Evolutionary conservation across 1,139 yeast genomes (phyloP).

Genomic region (Kurtzmaniella natalensis): DNA sequence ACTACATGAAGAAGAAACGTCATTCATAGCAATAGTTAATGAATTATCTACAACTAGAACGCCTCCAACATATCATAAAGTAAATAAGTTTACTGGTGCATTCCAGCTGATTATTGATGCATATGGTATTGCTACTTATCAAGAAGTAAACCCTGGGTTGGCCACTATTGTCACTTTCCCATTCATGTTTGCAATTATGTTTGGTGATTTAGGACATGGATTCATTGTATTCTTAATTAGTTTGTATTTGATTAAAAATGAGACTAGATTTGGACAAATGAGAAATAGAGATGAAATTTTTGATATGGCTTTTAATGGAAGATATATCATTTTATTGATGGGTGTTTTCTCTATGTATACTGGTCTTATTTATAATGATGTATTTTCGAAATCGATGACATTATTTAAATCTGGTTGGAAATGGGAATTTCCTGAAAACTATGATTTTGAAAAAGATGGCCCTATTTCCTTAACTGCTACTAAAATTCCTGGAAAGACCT

Average conservation of each 20-base stretch:
- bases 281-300: constrained; percentile 85
- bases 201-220: constrained; percentile 98
- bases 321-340: constrained; percentile 87
- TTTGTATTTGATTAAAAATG: constrained; percentile 63
- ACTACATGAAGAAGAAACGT: constrained; percentile 23
- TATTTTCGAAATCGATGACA: constrained; percentile 87
- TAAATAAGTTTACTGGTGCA: constrained; percentile 88
- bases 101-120: constrained; percentile 94
- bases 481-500: constrained; percentile 52
- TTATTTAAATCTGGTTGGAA: constrained; percentile 85
- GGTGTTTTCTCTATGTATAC: constrained; percentile 92
- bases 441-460: constrained; percentile 53
- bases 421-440: constrained; percentile 66
- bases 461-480: constrained; percentile 52
- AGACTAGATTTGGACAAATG: constrained; percentile 57
- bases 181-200: constrained; percentile 98
- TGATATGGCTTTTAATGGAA: constrained; percentile 92
- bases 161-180: constrained; percentile 96
- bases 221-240: constrained; percentile 74
- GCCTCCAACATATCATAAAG: constrained; percentile 91
- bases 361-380: constrained; percentile 88
- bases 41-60: constrained; percentile 74
- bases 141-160: constrained; percentile 93
- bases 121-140: constrained; percentile 89
- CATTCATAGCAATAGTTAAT: constrained; percentile 60